Percentiles rank a stretch among this genome's conserved stretches.
phyloP scores from a whole-genome alignment of 1,284 basidiomycete species.

The Porogramme epimiltina region DNA sequence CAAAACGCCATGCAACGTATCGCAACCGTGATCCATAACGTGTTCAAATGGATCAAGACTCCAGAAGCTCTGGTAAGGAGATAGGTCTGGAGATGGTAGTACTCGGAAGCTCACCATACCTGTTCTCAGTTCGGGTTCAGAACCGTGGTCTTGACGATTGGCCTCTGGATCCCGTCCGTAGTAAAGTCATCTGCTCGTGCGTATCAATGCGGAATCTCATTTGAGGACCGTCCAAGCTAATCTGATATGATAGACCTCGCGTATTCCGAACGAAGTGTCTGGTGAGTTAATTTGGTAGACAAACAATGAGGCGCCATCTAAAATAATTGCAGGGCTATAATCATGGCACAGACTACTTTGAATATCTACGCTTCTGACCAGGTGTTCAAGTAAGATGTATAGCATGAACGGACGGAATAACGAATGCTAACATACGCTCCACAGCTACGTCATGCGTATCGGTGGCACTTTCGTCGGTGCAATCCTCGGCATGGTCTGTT shows the following conservation, averaged over 20 bases:
- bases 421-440: no score
- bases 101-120: background rate
- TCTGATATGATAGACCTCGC: slow-evolving; percentile 38
- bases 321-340: slow-evolving; percentile 50
- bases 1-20: slow-evolving; percentile 42
- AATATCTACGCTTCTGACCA: slow-evolving; percentile 67
- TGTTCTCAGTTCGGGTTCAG: slow-evolving; percentile 54
- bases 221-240: background rate
- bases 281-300: slow-evolving; percentile 26
- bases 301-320: no score
- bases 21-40: slow-evolving; percentile 36
- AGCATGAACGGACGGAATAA: no score
- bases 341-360: slow-evolving; percentile 68
- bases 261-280: slow-evolving; percentile 46
- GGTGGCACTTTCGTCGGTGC: slow-evolving; percentile 41
- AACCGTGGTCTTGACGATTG: slow-evolving; percentile 54
- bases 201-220: slow-evolving; percentile 24
- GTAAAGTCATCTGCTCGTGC: slow-evolving; percentile 45
- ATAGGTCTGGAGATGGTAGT: background rate
- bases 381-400: slow-evolving; percentile 44
- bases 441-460: slow-evolving; percentile 48
- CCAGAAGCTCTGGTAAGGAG: slow-evolving; percentile 45
- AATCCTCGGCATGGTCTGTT: slow-evolving; percentile 52
- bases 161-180: slow-evolving; percentile 58
- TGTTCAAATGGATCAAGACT: slow-evolving; percentile 45